Evolutionary conservation across 2,329 filamentous ascomycete genomes (phyloP), one percentile per base, ranked within the genome.

Genomic region (Diaporthe velutina): DNA sequence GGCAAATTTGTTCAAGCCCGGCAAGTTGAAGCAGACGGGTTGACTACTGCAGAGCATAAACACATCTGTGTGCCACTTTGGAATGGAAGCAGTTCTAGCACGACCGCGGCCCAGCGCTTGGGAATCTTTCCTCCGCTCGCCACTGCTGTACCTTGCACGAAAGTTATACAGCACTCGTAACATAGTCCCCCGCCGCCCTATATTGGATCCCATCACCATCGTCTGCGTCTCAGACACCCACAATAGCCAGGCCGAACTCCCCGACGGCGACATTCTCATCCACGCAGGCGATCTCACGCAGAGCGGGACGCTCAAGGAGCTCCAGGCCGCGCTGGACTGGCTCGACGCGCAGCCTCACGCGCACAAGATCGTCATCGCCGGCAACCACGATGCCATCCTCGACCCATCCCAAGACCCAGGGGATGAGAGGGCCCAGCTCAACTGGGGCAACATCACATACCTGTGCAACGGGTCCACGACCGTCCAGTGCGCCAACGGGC

Each of bases 241-340:
- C 33, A 68, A 54, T 48, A 54, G 9, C 48, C 33, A 68, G 52
- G 5, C 50, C 22, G 22, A 52, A 3, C 71, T 68, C 33, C 71
- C 71, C 22, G 50, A 57, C 19, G 60, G 71, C 12, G 50, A 73
- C 5, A 22, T 48, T 2, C 82, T 89, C 19, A 81, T 88, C 67
- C 86, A 89, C 74, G 85, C 86, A 0, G 87, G 87, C 28, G 86
- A 89, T 75, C 81, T 89, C n/a, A 87, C 85, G 0, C 79, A 85
- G 68, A 80, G 81, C n/a, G 86, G 85, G n/a, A 83, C 85, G 0
- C 80, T 83, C 28, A 77, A 80, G 6, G 86, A 88, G 75, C 76
- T 88, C 0, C 79, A 84, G 61, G 80, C 80, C 3, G 77, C 82
- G 15, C 75, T 88, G 13, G 71, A 78, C n/a, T 89, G 87, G 87